Percentiles rank a stretch among this genome's conserved stretches.
phyloP scores from a whole-genome alignment of 1,284 basidiomycete genomes.

The Sporisorium sorghi region DNA sequence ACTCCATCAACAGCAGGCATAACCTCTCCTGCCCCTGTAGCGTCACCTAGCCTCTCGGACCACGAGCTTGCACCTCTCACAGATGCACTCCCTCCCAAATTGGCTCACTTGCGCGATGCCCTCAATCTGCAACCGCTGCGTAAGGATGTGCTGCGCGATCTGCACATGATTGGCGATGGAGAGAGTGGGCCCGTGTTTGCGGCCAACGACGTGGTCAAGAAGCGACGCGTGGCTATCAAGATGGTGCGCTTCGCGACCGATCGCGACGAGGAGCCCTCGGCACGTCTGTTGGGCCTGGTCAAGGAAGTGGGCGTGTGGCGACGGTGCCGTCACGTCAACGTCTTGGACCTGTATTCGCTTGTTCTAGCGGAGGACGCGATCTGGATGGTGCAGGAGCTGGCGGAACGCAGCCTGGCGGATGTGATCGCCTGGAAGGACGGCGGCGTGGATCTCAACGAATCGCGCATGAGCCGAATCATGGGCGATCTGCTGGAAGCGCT shows the following conservation, averaged over 20 bases:
- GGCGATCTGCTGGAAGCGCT: slow-evolving; percentile 51
- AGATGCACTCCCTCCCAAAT: slow-evolving; percentile 22
- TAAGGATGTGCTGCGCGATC: slow-evolving; percentile 22
- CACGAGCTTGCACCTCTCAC: slow-evolving; percentile 1
- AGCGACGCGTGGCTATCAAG: slow-evolving; percentile 55
- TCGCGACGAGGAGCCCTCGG: slow-evolving; percentile 33
- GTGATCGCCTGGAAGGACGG: slow-evolving; percentile 48
- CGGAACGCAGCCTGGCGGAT: slow-evolving; percentile 55
- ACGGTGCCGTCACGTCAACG: slow-evolving; percentile 45
- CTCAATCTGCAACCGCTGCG: slow-evolving; percentile 26
- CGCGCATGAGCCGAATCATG: slow-evolving; percentile 55
- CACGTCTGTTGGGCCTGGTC: slow-evolving; percentile 41
- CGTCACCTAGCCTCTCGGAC: slow-evolving; percentile 15
- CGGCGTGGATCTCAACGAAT: slow-evolving; percentile 44
- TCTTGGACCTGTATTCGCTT: slow-evolving; percentile 51
- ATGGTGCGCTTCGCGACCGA: slow-evolving; percentile 38
- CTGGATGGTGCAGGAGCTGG: slow-evolving; percentile 62
- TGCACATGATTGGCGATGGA: slow-evolving; percentile 60
- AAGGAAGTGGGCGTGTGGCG: slow-evolving; percentile 58
- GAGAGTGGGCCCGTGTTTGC: slow-evolving; percentile 59
- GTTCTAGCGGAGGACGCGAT: slow-evolving; percentile 41
- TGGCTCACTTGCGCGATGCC: slow-evolving; percentile 25
- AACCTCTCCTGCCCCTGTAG: background rate
- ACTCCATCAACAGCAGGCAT: background rate
- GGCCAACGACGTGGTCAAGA: slow-evolving; percentile 33